Evolutionary conservation across 2,329 filamentous ascomycete species (phyloP).

Genomic region (Lithohypha guttulata): DNA sequence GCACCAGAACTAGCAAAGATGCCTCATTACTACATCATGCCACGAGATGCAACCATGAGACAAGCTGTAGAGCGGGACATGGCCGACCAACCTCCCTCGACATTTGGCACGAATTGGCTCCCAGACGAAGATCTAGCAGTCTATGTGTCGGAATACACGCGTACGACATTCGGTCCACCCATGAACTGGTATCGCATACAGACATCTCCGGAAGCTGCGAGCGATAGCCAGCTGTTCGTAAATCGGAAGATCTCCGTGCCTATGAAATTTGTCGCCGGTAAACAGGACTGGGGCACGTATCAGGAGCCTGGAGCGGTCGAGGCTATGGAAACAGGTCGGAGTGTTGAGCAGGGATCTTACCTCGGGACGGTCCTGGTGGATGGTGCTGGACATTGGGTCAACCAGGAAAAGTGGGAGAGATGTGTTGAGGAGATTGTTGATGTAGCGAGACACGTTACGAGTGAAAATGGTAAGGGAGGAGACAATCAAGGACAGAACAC

Average conservation of each 20-base stretch:
- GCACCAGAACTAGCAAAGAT: constrained; percentile 48
- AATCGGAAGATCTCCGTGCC: constrained; percentile 53
- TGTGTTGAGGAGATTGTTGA: constrained; percentile 39
- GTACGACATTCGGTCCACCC: constrained; percentile 55
- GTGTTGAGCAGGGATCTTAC: constrained; percentile 45
- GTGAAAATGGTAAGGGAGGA: neutral
- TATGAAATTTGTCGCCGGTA: constrained; percentile 50
- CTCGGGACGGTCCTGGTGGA: constrained; percentile 43
- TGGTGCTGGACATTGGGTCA: constrained; percentile 58
- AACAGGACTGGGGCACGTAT: constrained; percentile 56
- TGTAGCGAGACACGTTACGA: constrained; percentile 27
- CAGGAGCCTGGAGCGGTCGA: constrained; percentile 56
- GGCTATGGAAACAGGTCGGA: constrained; percentile 43
- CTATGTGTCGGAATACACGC: constrained; percentile 50
- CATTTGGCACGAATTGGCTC: constrained; percentile 39
- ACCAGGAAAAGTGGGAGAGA: constrained; percentile 52
- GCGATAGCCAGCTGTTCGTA: constrained; percentile 49
- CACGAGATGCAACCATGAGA: constrained; percentile 46
- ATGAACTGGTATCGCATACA: constrained; percentile 58
- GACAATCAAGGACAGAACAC: too few species aligned
- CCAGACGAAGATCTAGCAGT: constrained; percentile 46
- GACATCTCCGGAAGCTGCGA: constrained; percentile 39
- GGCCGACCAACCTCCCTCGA: constrained; percentile 36
- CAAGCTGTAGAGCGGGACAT: constrained; percentile 46
- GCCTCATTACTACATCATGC: constrained; percentile 62